These are phyloP conservation scores for Silene latifolia DNA, from an alignment of 148 eudicot genomes.

Conservation along the genomic window DNA sequence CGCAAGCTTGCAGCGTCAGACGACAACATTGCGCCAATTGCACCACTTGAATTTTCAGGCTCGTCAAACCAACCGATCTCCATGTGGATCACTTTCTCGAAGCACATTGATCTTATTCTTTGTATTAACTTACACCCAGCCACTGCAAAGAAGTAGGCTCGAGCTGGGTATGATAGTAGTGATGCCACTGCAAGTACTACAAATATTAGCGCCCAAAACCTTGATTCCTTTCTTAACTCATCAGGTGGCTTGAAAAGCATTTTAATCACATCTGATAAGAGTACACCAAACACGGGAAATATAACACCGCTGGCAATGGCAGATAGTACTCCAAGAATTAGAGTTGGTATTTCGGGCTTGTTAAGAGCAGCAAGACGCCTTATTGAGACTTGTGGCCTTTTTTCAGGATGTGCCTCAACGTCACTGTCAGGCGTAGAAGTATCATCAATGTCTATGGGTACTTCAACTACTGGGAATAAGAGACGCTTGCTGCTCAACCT, in stretches of 20 bases:
- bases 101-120: constrained; percentile 13
- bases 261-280: constrained; percentile 27
- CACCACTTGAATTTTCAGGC: constrained; percentile 13
- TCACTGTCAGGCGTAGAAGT: not conserved
- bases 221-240: constrained; percentile 28
- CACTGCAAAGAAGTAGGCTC: constrained; percentile 14
- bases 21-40: constrained; percentile 13
- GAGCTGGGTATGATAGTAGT: constrained; percentile 16
- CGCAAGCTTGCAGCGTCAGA: constrained; percentile 10
- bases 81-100: constrained; percentile 8
- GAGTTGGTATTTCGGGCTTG: constrained; percentile 33
- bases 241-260: constrained; percentile 27
- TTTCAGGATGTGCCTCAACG: constrained; percentile 3
- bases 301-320: constrained; percentile 28
- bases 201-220: constrained; percentile 29
- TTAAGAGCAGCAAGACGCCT: constrained; percentile 36
- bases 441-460: constrained; percentile 27
- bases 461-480: constrained; percentile 34
- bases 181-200: constrained; percentile 22
- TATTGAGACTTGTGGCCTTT: constrained; percentile 30
- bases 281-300: constrained; percentile 27
- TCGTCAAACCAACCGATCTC: constrained; percentile 17
- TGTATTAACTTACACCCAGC: constrained; percentile 15
- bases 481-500: constrained; percentile 33
- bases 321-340: constrained; percentile 26